phyloP scores from a whole-genome alignment of 495 filamentous ascomycete genomes.

The Penicillium roqueforti region DNA sequence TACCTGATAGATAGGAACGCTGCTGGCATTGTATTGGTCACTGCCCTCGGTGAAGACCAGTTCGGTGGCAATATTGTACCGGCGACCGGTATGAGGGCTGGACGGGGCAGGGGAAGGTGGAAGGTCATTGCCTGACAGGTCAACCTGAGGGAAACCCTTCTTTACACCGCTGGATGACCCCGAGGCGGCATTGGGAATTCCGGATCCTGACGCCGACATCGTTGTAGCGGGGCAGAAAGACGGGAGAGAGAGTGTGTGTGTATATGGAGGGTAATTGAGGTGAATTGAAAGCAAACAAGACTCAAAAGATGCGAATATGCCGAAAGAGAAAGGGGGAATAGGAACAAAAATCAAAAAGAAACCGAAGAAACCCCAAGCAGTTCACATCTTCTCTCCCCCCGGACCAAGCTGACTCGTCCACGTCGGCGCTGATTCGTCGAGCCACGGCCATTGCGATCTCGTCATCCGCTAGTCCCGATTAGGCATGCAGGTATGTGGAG shows the following conservation, averaged over 20 bases:
- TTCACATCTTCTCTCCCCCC: constrained; percentile 8
- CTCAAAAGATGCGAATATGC: constrained; percentile 2
- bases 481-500: neutral
- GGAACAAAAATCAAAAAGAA: constrained; percentile 12
- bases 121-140: constrained; percentile 84
- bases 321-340: constrained; percentile 3
- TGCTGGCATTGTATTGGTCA: constrained; percentile 94
- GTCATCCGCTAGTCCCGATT: constrained; percentile 26
- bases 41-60: constrained; percentile 91
- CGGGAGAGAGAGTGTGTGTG: neutral
- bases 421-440: constrained; percentile 25
- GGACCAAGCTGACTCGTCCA: constrained; percentile 21
- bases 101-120: constrained; percentile 94
- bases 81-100: constrained; percentile 74
- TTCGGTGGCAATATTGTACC: constrained; percentile 92
- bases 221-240: constrained; percentile 34
- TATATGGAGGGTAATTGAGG: neutral
- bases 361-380: neutral
- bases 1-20: constrained; percentile 92
- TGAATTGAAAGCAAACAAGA: neutral
- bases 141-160: constrained; percentile 70
- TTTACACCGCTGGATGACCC: constrained; percentile 40
- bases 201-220: constrained; percentile 48
- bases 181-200: constrained; percentile 23
- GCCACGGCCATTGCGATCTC: constrained; percentile 19